Base-by-base conservation (phyloP, 805 yeast genomes). In the Wickerhamomyces pijperi region DNA sequence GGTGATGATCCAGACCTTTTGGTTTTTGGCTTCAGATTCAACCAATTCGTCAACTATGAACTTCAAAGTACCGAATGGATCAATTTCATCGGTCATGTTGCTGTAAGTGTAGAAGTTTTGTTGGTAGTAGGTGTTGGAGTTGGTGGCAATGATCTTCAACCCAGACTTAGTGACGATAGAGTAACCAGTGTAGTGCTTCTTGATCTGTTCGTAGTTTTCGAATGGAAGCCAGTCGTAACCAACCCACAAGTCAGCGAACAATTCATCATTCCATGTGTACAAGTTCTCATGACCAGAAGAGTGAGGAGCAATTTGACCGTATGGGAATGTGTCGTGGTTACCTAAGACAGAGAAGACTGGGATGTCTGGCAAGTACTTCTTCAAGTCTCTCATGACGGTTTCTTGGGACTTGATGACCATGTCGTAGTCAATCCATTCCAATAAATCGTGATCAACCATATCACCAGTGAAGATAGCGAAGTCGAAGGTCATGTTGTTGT, bases 1-100 rank as follows among this genome's bases (percentile, higher is more conserved):
- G 17, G 82, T 74, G 48, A 77, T 65, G 41, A 80, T 65, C 87
- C 87, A 80, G n/a, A 76, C 87, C 49, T 81, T 63, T 55, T 78
- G 76, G 37, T 72, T 73, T 8, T 61, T 62, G 28, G 48, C 41
- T 56, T 80, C 87, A 45, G 79, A 67, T 37, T 68, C 78, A 14
- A 70, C 54, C 38, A 80, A 62, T 59, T 81, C 86, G 39, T 72
- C 68, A 36, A 76, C 68, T 43, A 80, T 57, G 53, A 78, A 81
- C 46, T 70, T 58, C 61, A 80, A 64, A 46, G 72, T 74, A 2
- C 85, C 86, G 50, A 78, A 77, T 19, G 70, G 63, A 47, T 79
- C 85, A 11, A 76, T 72, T 41, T 42, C 39, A 25, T 72, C 64
- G 16, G 68, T 55, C 48, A 73, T 68, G 44, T 66, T 65, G 59